Evolutionary conservation across 371 early-diverging fungal genomes (phyloP), one percentile per base, ranked within the genome.

Genomic region (Haplosporangium sp.): DNA sequence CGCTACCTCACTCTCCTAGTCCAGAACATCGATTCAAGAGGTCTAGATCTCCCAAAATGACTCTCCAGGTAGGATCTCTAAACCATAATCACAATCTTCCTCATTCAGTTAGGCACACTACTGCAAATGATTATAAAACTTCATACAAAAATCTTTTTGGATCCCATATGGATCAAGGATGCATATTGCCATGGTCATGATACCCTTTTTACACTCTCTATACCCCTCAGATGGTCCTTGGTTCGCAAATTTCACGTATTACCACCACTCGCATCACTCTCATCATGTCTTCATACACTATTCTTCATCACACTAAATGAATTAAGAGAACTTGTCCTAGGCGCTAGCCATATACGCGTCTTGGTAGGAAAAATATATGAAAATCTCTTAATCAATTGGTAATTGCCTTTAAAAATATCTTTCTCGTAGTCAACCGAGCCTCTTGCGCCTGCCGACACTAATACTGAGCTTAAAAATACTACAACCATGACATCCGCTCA

Each of bases 361-460:
- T 19, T 39, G 11, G 9, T 57, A 58, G 27, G 27, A 27, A 27
- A 27, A 27, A 27, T 27, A 27, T 27, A 27, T 27, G 27, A 27
- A 27, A 27, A 27, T 27, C 27, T 27, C 27, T 27, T 27, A 27
- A 27, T 27, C 27, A 27, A 27, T 27, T 27, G 27, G 27, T 27
- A 27, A 27, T 27, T 27, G 27, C 27, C 27, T 27, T 27, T 27
- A 27, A 27, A 27, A 27, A 27, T 27, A 27, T 60, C 35, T n/a
- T 47, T 40, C 42, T 13, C 35, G 38, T 72, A 79, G 79, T 56
- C 79, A 13, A 58, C 70, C 4, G 79, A 79, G 59, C 74, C 79
- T 17, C 65, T 74, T 34, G 65, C 74, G 53, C 74, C 74, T 13
- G 61, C 68, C 19, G 67, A 63, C 56, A 74, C 69, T 5, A 77